A percentile compares a stretch with the other conserved stretches of the same genome.
Evolutionary conservation across 2,329 filamentous ascomycete species (phyloP).

Genomic region (Penicillium sp.): DNA sequence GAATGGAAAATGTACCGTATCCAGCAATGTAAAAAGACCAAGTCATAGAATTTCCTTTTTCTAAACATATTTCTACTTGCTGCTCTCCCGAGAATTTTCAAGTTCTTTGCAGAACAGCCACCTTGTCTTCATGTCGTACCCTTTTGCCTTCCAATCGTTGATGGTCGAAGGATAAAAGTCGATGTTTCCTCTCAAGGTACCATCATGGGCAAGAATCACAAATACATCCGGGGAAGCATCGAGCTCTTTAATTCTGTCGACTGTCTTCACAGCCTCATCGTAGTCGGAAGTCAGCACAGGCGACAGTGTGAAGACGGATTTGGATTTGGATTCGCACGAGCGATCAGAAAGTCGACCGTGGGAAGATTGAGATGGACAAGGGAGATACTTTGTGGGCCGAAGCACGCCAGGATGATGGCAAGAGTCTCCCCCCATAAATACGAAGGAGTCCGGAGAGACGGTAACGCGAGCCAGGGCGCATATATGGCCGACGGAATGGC

Average conservation of each 20-base stretch:
- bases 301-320: no score
- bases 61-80: no score
- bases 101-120: neutral
- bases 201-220: neutral
- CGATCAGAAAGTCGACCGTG: neutral
- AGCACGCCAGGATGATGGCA: conserved; percentile 11
- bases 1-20: no score
- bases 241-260: neutral
- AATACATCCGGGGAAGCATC: neutral
- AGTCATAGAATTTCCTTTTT: no score
- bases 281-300: neutral
- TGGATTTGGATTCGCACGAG: neutral
- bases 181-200: no score
- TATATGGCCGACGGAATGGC: conserved; percentile 33
- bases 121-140: neutral
- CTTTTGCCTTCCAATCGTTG: neutral
- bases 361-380: neutral
- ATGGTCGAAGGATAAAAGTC: neutral
- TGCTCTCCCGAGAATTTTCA: neutral
- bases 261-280: neutral
- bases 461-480: conserved; percentile 32
- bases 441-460: conserved; percentile 13
- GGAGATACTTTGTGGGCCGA: conserved; percentile 6
- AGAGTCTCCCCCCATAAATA: conserved; percentile 11
- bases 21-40: no score